These are phyloP conservation scores for Mortierella sp. DNA, from an alignment of 371 early-diverging fungal genomes.

Conservation along the genomic window DNA sequence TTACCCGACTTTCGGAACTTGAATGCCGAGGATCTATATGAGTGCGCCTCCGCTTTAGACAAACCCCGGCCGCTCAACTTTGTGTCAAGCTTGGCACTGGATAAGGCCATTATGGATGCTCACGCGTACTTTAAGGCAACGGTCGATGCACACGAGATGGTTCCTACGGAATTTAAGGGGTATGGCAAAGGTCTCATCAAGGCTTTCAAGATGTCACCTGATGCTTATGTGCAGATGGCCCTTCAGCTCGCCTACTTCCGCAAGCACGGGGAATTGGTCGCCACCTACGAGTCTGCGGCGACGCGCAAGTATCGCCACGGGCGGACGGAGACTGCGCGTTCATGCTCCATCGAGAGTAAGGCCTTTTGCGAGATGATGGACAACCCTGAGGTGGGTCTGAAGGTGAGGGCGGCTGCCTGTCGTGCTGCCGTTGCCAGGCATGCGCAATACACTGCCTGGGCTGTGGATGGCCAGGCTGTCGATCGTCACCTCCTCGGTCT, in stretches of 20 bases:
- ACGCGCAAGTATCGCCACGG: slow-evolving; percentile 91
- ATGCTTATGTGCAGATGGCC: slow-evolving; percentile 94
- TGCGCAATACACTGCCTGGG: slow-evolving; percentile 83
- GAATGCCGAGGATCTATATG: slow-evolving; percentile 54
- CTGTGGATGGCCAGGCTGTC: slow-evolving; percentile 87
- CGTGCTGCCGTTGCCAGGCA: slow-evolving; percentile 83
- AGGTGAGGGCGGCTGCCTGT: slow-evolving; percentile 70
- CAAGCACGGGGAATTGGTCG: slow-evolving; percentile 77
- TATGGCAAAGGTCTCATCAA: slow-evolving; percentile 94
- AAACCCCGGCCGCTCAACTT: slow-evolving; percentile 46
- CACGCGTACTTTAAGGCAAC: slow-evolving; percentile 59
- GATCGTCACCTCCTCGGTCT: slow-evolving; percentile 91
- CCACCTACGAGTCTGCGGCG: slow-evolving; percentile 93
- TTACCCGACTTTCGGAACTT: slow-evolving; percentile 47
- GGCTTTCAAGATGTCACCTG: slow-evolving; percentile 86
- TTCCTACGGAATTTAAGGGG: slow-evolving; percentile 81
- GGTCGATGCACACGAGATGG: slow-evolving; percentile 79
- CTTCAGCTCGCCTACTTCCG: slow-evolving; percentile 94
- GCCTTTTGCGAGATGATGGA: slow-evolving; percentile 89
- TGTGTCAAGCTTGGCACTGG: slow-evolving; percentile 31
- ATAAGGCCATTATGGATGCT: slow-evolving; percentile 35
- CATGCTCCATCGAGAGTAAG: slow-evolving; percentile 78
- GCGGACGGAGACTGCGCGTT: slow-evolving; percentile 92
- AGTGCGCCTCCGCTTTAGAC: slow-evolving; percentile 53
- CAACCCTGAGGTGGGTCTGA: slow-evolving; percentile 59